These are phyloP conservation scores for Nyctanthes arbortristis DNA, from an alignment of 257 asterid genomes.

Conservation along the genomic window DNA sequence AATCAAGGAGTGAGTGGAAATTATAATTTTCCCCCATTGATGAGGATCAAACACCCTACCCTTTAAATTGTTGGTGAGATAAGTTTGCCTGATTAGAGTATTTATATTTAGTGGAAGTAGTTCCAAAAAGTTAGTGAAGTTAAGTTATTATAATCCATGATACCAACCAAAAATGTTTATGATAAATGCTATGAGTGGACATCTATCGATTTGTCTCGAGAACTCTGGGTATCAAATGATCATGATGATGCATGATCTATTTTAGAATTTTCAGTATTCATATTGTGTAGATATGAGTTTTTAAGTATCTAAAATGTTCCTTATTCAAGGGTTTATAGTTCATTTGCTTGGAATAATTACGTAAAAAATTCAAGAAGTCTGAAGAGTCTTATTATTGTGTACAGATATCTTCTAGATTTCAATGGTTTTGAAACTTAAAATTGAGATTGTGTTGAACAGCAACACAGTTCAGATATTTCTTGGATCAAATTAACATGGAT, in stretches of 20 bases:
- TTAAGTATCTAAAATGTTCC: neutral
- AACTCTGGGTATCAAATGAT: neutral
- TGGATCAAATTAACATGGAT: neutral
- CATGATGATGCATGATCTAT: too few species aligned
- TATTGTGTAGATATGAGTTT: neutral
- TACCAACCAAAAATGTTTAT: too few species aligned
- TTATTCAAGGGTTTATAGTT: neutral
- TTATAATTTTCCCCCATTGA: too few species aligned
- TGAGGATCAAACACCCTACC: too few species aligned
- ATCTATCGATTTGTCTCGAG: neutral
- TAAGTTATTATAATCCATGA: too few species aligned
- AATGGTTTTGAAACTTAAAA: neutral
- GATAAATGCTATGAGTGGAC: constrained; percentile 2
- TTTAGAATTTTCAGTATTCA: neutral
- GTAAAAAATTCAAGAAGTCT: neutral
- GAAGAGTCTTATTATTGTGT: neutral
- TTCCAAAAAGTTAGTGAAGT: too few species aligned
- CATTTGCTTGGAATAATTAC: neutral
- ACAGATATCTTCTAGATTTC: neutral
- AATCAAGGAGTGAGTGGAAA: too few species aligned
- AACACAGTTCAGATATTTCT: neutral
- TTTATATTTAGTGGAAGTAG: too few species aligned
- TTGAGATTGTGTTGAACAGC: neutral
- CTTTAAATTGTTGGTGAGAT: too few species aligned
- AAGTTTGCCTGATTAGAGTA: too few species aligned